Base-by-base conservation (phyloP, 805 yeast genomes). In the Saccharomycopsis sp. region DNA sequence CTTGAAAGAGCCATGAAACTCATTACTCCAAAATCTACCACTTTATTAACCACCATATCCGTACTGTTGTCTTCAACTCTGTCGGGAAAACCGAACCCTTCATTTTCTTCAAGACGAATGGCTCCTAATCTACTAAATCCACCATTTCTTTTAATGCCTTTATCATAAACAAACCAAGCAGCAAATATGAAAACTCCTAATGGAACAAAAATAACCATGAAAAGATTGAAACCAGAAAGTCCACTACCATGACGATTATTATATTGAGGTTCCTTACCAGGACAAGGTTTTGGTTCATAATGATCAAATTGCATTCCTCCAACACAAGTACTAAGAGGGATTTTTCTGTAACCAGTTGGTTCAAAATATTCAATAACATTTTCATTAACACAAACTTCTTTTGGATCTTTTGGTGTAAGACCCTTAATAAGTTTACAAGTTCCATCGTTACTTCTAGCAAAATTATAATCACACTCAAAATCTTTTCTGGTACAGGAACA, bases 381-480 rank as follows among this genome's bases (percentile, higher is more conserved):
- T 42, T 68, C 64, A 41, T 63, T 66, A 13, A 52, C 51, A 58
- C 96, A 85, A 41, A 71, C 67, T 42, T 68, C 71, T 21, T 69
- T 61, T 41, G 77, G 75, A 53, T 84, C 83, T 12, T 73, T 68
- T 5, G 94, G 84, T 3, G 67, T 57, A 40, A 74, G 64, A 0
- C 96, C 96, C 17, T 68, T 64, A n/a, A 87, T 83, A 31, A 87
- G 69, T 55, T 75, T 75, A 63, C 98, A 92, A 2, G 92, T 81
- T 17, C 94, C 94, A 54, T 86, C 95, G 0, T 52, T 46, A 37
- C 76, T 77, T 44, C 79, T 69, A 42, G 60, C 72, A 58, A 67
- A 88, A 60, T 88, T 88, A 64, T 77, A 85, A 58, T 92, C 98
- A 69, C 98, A 92, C 59, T 92, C 98, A 54, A 65, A 92, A 54